Conservation (phyloP, 768 basidiomycete genomes). For the Podaxis pistillaris region DNA sequence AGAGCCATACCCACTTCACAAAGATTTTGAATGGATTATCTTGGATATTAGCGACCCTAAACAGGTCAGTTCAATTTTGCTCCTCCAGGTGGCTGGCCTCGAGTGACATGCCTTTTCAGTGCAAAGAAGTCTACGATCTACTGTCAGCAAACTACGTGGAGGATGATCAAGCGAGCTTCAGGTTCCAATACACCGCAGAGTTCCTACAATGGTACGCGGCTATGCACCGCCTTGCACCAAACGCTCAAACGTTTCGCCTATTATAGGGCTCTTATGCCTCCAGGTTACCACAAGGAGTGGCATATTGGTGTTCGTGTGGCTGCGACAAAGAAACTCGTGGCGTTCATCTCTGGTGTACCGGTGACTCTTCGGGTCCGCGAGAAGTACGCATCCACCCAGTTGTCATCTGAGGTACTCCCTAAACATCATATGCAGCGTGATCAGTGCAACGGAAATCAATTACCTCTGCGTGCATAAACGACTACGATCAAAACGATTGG, state of each 20-base stretch:
- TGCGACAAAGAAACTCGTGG: slow-evolving; percentile 90
- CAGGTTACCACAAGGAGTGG: slow-evolving; percentile 93
- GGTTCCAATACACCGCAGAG: slow-evolving; percentile 94
- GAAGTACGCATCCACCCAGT: slow-evolving; percentile 53
- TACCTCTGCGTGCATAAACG: slow-evolving; percentile 99
- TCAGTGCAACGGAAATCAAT: slow-evolving; percentile 89
- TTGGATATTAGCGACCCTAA: slow-evolving; percentile 75
- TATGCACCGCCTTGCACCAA: slow-evolving; percentile 1
- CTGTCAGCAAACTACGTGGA: slow-evolving; percentile 95
- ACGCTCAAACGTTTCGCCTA: slow-evolving; percentile 2
- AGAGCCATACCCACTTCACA: slow-evolving; percentile 84
- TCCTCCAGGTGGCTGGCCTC: not conserved
- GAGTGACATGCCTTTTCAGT: slow-evolving; percentile 39
- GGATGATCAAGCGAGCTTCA: slow-evolving; percentile 93
- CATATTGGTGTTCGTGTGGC: slow-evolving; percentile 92
- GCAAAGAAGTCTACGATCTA: slow-evolving; percentile 89
- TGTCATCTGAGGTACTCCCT: not conserved
- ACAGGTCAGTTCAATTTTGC: slow-evolving; percentile 49
- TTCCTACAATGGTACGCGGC: slow-evolving; percentile 80
- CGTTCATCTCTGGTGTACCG: slow-evolving; percentile 94
- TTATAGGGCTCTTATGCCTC: slow-evolving; percentile 87
- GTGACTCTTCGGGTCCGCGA: slow-evolving; percentile 80
- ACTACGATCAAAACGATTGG: slow-evolving; percentile 88
- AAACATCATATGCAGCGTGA: slow-evolving; percentile 41
- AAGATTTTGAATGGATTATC: slow-evolving; percentile 89